Base-by-base conservation (phyloP, 1,284 basidiomycete species). In the Psilocybe mexicana region DNA sequence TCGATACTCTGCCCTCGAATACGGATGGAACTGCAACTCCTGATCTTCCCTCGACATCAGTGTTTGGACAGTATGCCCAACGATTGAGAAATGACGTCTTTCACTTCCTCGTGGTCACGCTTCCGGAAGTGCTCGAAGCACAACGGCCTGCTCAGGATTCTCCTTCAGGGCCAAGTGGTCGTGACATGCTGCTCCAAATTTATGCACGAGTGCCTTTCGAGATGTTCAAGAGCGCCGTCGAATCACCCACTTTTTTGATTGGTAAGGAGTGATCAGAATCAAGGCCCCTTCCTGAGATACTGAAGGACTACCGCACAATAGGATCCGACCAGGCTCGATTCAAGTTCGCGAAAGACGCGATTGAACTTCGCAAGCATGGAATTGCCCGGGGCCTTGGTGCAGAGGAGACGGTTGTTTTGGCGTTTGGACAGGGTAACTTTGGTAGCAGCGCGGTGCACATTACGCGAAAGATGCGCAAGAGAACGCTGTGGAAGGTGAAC, bases 271-370 rank as follows among this genome's bases (percentile, higher is more conserved):
- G 26, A 57, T 62, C 43, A 35, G 75, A 43, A 40, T 42, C 43
- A 30, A 18, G 36, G 40, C 2, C 52, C 35, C 4, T 42, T 43
- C 28, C 49, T 40, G 35, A 23, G 46, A 38, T 23, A 33, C 24
- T 46, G 30, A 36, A 33, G 38, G 38, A n/a, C 23, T 46, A 58
- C 49, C 42, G 14, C 28, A 30, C 59, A 59, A 67, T 66, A 89
- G 90, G 88, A 44, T 84, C 89, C 59, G 90, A 91, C 73, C 92
- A 94, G 70, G 83, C 86, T 59, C 86, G 93, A 51, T 95, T 94
- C 76, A 89, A 88, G 67, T 95, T 94, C 72, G 91, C 92, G 10
- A 94, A 94, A 74, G 90, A 92, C 62, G 90, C 86, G 8, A 90
- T 94, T 68, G 89, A 92, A 64, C 68, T 88, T 67, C 82, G 93